These are phyloP conservation scores for Hanseniaspora lachancei DNA, from an alignment of 805 yeast species.

Conservation along the genomic window DNA sequence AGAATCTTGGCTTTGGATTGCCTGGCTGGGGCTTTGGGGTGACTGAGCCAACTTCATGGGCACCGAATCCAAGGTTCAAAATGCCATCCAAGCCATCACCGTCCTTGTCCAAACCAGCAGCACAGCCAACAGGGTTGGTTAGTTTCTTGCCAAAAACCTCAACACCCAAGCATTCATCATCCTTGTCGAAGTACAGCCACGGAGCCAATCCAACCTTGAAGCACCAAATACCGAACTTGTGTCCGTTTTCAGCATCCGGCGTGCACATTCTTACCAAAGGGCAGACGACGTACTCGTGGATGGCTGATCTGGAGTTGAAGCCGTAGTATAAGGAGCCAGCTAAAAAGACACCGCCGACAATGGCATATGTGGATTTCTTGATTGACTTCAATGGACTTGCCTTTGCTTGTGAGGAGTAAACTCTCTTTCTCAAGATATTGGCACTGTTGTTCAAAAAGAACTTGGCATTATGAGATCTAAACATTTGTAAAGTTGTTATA, in stretches of 20 bases:
- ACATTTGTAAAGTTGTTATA: not conserved
- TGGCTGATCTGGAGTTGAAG: slow-evolving; percentile 66
- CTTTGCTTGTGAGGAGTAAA: not conserved
- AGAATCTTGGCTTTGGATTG: slow-evolving; percentile 84
- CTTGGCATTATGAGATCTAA: not conserved
- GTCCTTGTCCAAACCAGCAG: slow-evolving; percentile 92
- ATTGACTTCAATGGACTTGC: not conserved
- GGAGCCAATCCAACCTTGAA: slow-evolving; percentile 63
- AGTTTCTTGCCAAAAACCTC: slow-evolving; percentile 51
- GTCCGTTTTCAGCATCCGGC: slow-evolving; percentile 74
- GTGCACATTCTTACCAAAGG: slow-evolving; percentile 59
- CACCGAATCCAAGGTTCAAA: slow-evolving; percentile 67
- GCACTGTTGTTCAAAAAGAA: not conserved
- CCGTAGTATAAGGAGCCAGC: slow-evolving; percentile 40
- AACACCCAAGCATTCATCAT: slow-evolving; percentile 42
- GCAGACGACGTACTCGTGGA: slow-evolving; percentile 69
- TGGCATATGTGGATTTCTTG: slow-evolving; percentile 15
- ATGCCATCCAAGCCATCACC: slow-evolving; percentile 82
- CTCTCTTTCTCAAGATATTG: not conserved
- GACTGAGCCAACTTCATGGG: slow-evolving; percentile 84
- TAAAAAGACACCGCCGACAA: slow-evolving; percentile 22
- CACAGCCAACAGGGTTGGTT: slow-evolving; percentile 75
- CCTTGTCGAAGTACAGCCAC: slow-evolving; percentile 39
- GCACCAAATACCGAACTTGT: slow-evolving; percentile 54
- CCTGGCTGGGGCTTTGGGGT: slow-evolving; percentile 93